phyloP scores from a whole-genome alignment of 2,329 filamentous ascomycete species.

The Cercospora sp. region DNA sequence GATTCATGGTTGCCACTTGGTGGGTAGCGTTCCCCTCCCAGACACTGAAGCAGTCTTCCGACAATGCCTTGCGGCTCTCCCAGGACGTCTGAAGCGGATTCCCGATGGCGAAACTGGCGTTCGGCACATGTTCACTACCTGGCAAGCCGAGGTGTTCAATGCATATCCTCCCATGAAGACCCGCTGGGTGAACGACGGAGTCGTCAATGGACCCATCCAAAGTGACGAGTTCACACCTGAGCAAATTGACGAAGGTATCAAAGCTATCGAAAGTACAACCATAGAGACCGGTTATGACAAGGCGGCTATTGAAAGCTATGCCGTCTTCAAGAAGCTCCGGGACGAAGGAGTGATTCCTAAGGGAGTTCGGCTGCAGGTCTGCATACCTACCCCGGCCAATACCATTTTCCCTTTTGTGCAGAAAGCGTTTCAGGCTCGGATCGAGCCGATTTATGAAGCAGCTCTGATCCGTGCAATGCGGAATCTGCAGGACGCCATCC shows the following conservation, averaged over 20 bases:
- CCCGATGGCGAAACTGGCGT: conserved; percentile 48
- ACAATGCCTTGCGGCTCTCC: conserved; percentile 34
- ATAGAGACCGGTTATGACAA: conserved; percentile 39
- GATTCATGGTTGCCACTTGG: conserved; percentile 36
- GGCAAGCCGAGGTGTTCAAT: conserved; percentile 39
- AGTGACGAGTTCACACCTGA: conserved; percentile 25
- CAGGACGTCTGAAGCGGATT: conserved; percentile 41
- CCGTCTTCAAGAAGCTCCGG: conserved; percentile 36
- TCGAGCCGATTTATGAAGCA: conserved; percentile 41
- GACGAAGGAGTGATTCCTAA: conserved; percentile 36
- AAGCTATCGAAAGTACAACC: conserved; percentile 20
- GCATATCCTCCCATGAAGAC: conserved; percentile 29
- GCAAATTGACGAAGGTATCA: conserved; percentile 28
- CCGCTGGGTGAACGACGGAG: conserved; percentile 30
- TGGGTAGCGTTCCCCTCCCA: conserved; percentile 44
- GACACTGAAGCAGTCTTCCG: conserved; percentile 41
- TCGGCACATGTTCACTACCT: conserved; percentile 40
- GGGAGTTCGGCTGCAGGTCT: conserved; percentile 40
- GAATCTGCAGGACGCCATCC: conserved; percentile 39
- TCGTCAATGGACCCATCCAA: conserved; percentile 28
- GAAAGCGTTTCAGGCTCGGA: conserved; percentile 31
- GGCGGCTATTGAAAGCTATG: conserved; percentile 40
- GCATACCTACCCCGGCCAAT: conserved; percentile 37
- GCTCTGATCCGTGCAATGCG: conserved; percentile 37
- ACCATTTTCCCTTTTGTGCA: conserved; percentile 34